phyloP scores from a whole-genome alignment of 805 yeast species.

The Yamadazyma takamatsuzukensis region DNA sequence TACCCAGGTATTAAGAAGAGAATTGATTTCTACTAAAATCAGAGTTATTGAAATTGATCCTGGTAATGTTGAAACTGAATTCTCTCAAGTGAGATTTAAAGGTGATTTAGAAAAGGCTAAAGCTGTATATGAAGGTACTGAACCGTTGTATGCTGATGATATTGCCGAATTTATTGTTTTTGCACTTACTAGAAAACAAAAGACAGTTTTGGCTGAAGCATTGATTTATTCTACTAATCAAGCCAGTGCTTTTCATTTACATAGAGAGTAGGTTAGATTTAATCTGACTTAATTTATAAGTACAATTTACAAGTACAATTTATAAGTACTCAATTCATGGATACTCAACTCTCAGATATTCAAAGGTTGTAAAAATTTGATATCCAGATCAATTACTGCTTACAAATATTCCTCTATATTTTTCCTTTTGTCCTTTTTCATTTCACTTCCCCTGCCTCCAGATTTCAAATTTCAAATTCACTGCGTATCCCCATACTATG shows the following conservation, averaged over 20 bases:
- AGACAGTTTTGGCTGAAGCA: constrained; percentile 75
- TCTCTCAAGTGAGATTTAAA: constrained; percentile 58
- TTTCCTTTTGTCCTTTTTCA: no score
- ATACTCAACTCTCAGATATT: no score
- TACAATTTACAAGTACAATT: no score
- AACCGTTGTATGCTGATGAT: constrained; percentile 69
- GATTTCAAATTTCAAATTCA: no score
- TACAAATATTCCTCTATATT: no score
- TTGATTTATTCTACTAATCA: constrained; percentile 83
- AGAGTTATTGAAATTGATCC: constrained; percentile 75
- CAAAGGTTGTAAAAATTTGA: no score
- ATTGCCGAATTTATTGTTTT: constrained; percentile 73
- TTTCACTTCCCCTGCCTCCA: no score
- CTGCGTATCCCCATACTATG: no score
- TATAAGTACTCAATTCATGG: no score
- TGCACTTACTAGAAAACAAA: constrained; percentile 61
- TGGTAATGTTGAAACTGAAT: constrained; percentile 78
- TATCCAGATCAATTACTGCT: no score
- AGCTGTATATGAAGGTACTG: constrained; percentile 61
- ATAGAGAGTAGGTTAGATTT: constrained; percentile 18
- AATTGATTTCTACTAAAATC: constrained; percentile 64
- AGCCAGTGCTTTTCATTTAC: constrained; percentile 68
- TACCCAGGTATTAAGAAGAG: constrained; percentile 70
- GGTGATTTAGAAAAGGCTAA: constrained; percentile 62
- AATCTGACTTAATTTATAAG: no score